A percentile compares a stretch with the other conserved stretches of the same genome.
phyloP scores from a whole-genome alignment of 1,284 basidiomycete genomes.

The Ustilago nuda region DNA sequence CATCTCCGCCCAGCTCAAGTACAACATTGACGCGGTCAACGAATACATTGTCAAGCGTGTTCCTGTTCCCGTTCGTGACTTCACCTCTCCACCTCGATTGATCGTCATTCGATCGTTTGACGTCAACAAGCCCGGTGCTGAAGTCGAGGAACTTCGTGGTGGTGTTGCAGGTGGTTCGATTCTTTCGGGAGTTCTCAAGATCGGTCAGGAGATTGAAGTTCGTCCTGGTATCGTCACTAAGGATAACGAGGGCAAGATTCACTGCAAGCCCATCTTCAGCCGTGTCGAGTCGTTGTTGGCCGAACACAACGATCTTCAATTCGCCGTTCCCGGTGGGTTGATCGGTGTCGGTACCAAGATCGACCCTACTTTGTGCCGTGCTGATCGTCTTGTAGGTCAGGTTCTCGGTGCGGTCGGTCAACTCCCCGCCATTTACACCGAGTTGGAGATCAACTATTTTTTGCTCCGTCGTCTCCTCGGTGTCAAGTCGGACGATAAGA shows the following conservation, averaged over 20 bases:
- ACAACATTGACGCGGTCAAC: slow-evolving; percentile 99
- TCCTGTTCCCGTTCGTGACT: slow-evolving; percentile 92
- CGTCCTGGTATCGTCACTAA: slow-evolving; percentile 97
- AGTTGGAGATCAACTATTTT: slow-evolving; percentile 81
- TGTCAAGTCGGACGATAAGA: slow-evolving; percentile 98
- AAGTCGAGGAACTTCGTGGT: slow-evolving; percentile 95
- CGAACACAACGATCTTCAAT: slow-evolving; percentile 92
- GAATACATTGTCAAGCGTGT: slow-evolving; percentile 98
- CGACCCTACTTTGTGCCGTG: slow-evolving; percentile 95
- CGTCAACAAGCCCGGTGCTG: slow-evolving; percentile 98
- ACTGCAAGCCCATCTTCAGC: slow-evolving; percentile 93
- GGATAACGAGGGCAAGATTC: slow-evolving; percentile 87
- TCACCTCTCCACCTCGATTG: slow-evolving; percentile 87
- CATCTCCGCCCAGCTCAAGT: slow-evolving; percentile 97
- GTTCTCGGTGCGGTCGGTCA: slow-evolving; percentile 93
- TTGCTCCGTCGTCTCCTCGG: slow-evolving; percentile 84
- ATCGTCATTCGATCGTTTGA: slow-evolving; percentile 99
- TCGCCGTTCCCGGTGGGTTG: slow-evolving; percentile 95
- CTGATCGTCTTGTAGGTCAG: slow-evolving; percentile 95
- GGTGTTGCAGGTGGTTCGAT: slow-evolving; percentile 98
- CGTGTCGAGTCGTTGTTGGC: slow-evolving; percentile 91
- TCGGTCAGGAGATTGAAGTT: slow-evolving; percentile 96
- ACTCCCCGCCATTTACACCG: slow-evolving; percentile 91
- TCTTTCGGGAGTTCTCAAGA: slow-evolving; percentile 86
- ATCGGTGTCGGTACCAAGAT: slow-evolving; percentile 98